Evolutionary conservation across 768 basidiomycete genomes (phyloP).

Genomic region (Tulasnella sp.): DNA sequence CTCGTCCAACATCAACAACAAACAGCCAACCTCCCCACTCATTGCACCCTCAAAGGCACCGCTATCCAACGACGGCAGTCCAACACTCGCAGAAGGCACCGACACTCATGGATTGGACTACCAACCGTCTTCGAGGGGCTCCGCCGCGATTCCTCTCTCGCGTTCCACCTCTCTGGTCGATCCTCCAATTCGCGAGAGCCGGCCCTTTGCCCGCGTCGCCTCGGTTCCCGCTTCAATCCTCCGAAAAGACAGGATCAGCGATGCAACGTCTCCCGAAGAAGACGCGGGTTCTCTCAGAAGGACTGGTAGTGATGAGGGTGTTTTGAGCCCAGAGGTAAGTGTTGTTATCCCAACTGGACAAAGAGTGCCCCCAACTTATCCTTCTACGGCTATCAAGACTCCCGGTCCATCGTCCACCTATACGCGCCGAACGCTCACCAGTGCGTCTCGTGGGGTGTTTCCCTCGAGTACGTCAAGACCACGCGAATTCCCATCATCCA

Average conservation of each 20-base stretch:
- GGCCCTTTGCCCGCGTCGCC: conserved; percentile 21
- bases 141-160: background rate
- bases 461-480: conserved; percentile 16
- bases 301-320: background rate
- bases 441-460: conserved; percentile 4
- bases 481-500: conserved; percentile 23
- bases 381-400: background rate
- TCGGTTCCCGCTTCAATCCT: conserved; percentile 22
- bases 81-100: background rate
- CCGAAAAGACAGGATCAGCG: conserved; percentile 16
- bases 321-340: conserved; percentile 5
- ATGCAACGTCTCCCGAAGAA: background rate
- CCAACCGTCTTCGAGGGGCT: background rate
- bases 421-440: background rate
- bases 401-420: background rate
- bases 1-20: conserved; percentile 2
- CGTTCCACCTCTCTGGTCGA: conserved; percentile 10
- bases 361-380: background rate
- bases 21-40: conserved; percentile 15
- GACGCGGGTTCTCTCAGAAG: background rate
- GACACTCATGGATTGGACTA: background rate
- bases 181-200: background rate
- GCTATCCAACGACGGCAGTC: conserved; percentile 3
- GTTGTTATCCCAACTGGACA: background rate
- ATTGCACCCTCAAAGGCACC: background rate